These are phyloP conservation scores for Plantago major DNA, from an alignment of 257 asterid species.

Conservation along the genomic window DNA sequence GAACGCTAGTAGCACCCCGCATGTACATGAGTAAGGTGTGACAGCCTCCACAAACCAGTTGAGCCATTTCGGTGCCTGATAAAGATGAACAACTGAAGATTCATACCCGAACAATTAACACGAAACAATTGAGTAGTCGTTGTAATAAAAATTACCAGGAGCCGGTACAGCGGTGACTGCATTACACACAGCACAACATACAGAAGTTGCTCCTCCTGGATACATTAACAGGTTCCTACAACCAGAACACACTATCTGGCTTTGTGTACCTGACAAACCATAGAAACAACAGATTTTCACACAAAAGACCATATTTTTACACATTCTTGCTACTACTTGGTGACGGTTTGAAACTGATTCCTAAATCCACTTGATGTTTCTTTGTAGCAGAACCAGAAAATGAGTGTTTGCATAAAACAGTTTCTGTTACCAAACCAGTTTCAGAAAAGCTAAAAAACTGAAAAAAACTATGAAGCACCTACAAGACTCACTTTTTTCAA, in stretches of 20 bases:
- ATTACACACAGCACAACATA: constrained; percentile 57
- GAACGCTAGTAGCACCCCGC: constrained; percentile 57
- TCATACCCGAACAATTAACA: background rate
- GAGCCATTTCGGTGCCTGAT: constrained; percentile 60
- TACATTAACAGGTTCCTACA: constrained; percentile 49
- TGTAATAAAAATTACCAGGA: constrained; percentile 30
- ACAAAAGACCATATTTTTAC: background rate
- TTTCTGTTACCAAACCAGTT: too few relatives aligned
- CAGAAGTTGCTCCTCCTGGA: constrained; percentile 56
- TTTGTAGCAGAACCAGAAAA: too few relatives aligned
- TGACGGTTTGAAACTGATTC: too few relatives aligned
- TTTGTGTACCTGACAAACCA: constrained; percentile 35
- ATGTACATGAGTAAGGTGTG: constrained; percentile 54
- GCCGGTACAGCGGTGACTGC: constrained; percentile 52
- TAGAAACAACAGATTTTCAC: background rate
- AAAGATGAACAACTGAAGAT: background rate
- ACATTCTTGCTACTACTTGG: background rate
- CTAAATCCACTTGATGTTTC: too few relatives aligned
- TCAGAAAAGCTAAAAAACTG: too few relatives aligned
- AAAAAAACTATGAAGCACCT: too few relatives aligned
- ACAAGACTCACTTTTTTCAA: too few relatives aligned
- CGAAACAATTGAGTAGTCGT: background rate
- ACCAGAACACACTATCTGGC: constrained; percentile 57
- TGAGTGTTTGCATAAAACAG: too few relatives aligned
- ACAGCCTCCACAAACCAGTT: constrained; percentile 55